Evolutionary conservation across 2,329 filamentous ascomycete species (phyloP).

Genomic region (Verruconis gallopava): DNA sequence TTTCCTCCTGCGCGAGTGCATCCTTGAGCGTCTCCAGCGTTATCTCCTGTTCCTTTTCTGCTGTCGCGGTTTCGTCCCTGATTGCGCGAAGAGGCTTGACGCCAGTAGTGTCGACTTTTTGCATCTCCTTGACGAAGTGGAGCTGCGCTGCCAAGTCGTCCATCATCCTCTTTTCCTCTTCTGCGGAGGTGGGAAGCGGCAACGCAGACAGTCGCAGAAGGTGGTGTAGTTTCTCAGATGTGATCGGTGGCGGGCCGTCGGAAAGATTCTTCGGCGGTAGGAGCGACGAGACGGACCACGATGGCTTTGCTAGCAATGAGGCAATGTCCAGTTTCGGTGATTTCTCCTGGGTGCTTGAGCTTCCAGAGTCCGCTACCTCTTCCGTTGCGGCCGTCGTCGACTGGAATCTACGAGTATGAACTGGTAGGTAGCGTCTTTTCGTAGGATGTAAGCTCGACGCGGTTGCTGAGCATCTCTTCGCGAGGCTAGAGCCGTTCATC

Average conservation of each 20-base stretch:
- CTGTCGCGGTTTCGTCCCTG: slow-evolving; percentile 56
- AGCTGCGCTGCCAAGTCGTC: slow-evolving; percentile 67
- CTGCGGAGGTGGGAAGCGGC: slow-evolving; percentile 49
- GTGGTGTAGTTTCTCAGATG: slow-evolving; percentile 59
- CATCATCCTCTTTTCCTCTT: slow-evolving; percentile 59
- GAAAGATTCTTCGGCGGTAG: slow-evolving; percentile 36
- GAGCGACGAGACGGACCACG: slow-evolving; percentile 73
- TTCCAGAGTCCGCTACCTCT: no score
- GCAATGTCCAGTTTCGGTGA: slow-evolving; percentile 2
- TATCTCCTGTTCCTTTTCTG: slow-evolving; percentile 43
- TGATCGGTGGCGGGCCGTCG: slow-evolving; percentile 35
- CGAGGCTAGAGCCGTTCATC: no score
- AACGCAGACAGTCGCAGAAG: slow-evolving; percentile 83
- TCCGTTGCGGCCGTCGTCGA: no score
- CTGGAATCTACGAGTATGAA: no score
- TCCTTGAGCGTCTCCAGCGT: slow-evolving; percentile 43
- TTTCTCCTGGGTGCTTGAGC: no score
- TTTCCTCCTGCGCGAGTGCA: slow-evolving; percentile 47
- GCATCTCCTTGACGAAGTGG: slow-evolving; percentile 79
- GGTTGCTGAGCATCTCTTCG: no score
- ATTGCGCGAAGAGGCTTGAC: slow-evolving; percentile 66
- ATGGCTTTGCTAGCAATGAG: slow-evolving; percentile 38
- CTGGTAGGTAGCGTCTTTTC: no score
- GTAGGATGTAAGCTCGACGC: no score
- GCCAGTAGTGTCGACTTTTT: slow-evolving; percentile 59